A percentile compares a stretch with the other conserved stretches of the same genome.
These are phyloP conservation scores for Kazachstania viticola DNA, from an alignment of 805 yeast genomes.

Conservation along the genomic window DNA sequence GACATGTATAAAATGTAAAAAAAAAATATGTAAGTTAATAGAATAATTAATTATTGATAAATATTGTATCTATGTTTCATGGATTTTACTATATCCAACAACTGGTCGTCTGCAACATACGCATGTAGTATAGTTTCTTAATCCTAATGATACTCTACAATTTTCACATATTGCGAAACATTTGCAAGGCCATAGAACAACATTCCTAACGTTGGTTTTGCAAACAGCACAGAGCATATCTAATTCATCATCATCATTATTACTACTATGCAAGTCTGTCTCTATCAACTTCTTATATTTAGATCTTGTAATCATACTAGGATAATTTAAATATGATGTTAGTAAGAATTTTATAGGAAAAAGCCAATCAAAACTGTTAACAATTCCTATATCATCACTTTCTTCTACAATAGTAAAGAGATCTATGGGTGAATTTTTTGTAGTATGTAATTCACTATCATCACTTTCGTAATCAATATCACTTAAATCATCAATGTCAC, in stretches of 20 bases:
- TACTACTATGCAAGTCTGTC: not conserved
- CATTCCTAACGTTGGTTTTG: constrained; percentile 58
- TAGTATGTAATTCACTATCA: too few species aligned
- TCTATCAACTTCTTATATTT: not conserved
- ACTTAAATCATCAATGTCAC: not conserved
- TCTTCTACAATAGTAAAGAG: too few species aligned
- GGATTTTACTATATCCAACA: constrained; percentile 35
- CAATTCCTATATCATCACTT: not conserved
- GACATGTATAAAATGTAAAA: too few species aligned
- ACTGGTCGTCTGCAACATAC: constrained; percentile 77
- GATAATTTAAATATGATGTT: not conserved
- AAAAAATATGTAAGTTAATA: too few species aligned
- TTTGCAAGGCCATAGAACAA: constrained; percentile 85
- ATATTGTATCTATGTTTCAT: constrained; percentile 1
- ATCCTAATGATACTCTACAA: constrained; percentile 64
- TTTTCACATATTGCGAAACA: constrained; percentile 82
- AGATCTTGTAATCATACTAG: constrained; percentile 2
- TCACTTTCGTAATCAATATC: too few species aligned
- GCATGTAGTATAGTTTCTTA: constrained; percentile 66
- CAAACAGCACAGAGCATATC: constrained; percentile 65
- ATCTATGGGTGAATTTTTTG: too few species aligned
- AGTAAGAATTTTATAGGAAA: not conserved
- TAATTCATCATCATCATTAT: not conserved
- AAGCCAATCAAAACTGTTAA: constrained; percentile 2
- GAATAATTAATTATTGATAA: not conserved